Evolutionary conservation across 495 filamentous ascomycete species (phyloP).

Genomic region (Pseudevernia furfuracea): DNA sequence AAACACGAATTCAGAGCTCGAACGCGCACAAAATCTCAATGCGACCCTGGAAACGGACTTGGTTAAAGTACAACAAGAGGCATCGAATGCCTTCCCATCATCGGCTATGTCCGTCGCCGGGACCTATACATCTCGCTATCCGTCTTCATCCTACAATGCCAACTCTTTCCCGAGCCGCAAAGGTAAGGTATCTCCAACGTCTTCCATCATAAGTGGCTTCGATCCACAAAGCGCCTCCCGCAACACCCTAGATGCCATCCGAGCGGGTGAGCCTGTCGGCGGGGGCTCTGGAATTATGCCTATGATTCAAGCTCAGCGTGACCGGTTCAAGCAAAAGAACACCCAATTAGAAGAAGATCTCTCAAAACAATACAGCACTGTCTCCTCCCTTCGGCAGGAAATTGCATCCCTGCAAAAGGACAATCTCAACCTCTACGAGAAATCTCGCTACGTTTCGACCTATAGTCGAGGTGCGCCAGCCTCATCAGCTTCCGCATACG

Average conservation of each 20-base stretch:
- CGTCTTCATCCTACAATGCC: constrained; percentile 59
- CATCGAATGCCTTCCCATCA: constrained; percentile 72
- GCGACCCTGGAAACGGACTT: constrained; percentile 90
- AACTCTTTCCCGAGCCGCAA: constrained; percentile 45
- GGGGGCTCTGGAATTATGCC: constrained; percentile 87
- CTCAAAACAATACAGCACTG: constrained; percentile 67
- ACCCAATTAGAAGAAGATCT: constrained; percentile 85
- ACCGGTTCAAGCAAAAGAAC: constrained; percentile 97
- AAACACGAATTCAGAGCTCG: constrained; percentile 74
- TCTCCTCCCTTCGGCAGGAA: constrained; percentile 84
- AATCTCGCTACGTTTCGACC: constrained; percentile 89
- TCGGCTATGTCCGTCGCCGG: constrained; percentile 85
- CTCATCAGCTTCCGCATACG: constrained; percentile 66
- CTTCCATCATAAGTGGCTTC: constrained; percentile 94
- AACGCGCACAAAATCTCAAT: constrained; percentile 75
- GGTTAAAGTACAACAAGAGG: constrained; percentile 74
- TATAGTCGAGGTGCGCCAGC: constrained; percentile 65
- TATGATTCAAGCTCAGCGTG: constrained; percentile 96
- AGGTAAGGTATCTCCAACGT: constrained; percentile 79
- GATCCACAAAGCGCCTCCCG: constrained; percentile 52
- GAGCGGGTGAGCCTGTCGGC: constrained; percentile 63
- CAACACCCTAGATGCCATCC: constrained; percentile 49
- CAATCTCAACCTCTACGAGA: constrained; percentile 95
- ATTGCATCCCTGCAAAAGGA: constrained; percentile 90
- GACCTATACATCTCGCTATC: constrained; percentile 80